These are phyloP conservation scores for Kwoniella sp. DNA, from an alignment of 768 basidiomycete genomes.

Conservation along the genomic window DNA sequence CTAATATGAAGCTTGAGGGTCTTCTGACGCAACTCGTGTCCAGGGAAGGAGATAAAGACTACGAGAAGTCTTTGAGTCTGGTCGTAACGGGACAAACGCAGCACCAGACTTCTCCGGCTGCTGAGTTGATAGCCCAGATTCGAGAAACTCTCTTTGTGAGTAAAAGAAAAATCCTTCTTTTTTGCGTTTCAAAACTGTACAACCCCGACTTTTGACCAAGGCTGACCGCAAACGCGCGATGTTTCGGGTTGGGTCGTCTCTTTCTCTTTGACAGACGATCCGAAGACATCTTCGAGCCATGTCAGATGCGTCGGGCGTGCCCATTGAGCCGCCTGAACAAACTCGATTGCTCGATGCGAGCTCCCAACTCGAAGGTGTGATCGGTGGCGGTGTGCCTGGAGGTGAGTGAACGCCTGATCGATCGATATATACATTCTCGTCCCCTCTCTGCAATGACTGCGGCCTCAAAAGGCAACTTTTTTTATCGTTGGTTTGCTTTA, in stretches of 20 bases:
- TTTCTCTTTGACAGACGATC: constrained; percentile 60
- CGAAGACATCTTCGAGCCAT: constrained; percentile 79
- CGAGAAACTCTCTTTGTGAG: constrained; percentile 15
- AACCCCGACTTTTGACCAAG: background rate
- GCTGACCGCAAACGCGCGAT: background rate
- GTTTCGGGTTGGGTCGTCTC: too few relatives aligned
- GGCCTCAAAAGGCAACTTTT: too few relatives aligned
- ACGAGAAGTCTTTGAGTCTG: constrained; percentile 17
- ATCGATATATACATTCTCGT: background rate
- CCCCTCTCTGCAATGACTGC: too few relatives aligned
- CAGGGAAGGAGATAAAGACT: constrained; percentile 28
- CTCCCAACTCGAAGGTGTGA: constrained; percentile 71
- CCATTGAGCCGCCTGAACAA: constrained; percentile 88
- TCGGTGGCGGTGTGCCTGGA: constrained; percentile 95
- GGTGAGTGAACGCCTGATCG: constrained; percentile 61
- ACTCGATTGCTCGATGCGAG: constrained; percentile 79
- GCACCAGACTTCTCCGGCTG: background rate
- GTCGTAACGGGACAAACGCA: background rate
- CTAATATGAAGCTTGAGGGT: constrained; percentile 33
- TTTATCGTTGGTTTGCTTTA: too few relatives aligned
- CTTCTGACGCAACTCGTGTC: constrained; percentile 25
- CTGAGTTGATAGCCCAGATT: background rate
- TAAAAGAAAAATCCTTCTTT: too few relatives aligned
- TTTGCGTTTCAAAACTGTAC: too few relatives aligned
- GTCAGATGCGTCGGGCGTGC: constrained; percentile 73